Conservation (phyloP, 441 rosid genomes). For the Isatis lusitanica region DNA sequence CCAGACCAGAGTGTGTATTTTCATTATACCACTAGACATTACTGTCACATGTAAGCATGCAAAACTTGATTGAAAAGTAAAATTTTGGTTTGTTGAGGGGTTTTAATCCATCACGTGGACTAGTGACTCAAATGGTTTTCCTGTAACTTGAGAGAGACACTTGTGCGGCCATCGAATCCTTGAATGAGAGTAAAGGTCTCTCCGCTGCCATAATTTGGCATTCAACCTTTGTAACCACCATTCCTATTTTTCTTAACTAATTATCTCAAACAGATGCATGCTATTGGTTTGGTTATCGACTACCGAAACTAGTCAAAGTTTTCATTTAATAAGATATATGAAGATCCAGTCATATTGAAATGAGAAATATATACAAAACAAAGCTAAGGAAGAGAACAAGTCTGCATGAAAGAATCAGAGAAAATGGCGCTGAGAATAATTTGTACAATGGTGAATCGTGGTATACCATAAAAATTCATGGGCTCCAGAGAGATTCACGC, state of each 20-base stretch:
- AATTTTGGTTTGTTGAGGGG: not conserved
- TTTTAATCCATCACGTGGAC: not conserved
- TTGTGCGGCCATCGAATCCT: not conserved
- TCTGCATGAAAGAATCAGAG: conserved; percentile 30
- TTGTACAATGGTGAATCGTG: not conserved
- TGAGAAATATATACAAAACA: not conserved
- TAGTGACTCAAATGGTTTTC: not conserved
- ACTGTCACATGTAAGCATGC: not conserved
- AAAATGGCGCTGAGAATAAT: conserved; percentile 23
- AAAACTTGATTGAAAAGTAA: not conserved
- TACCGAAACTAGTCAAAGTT: not conserved
- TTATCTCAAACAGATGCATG: not conserved
- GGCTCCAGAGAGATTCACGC: conserved; percentile 34
- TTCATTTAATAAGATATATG: not conserved
- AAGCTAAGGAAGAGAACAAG: not conserved
- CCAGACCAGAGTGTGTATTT: not conserved
- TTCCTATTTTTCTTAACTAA: not conserved
- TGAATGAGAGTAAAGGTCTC: not conserved
- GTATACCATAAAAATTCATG: conserved; percentile 4
- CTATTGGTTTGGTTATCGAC: conserved; percentile 1
- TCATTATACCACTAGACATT: not conserved
- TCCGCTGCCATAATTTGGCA: not conserved
- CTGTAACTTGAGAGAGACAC: not conserved
- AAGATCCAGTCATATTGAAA: not conserved
- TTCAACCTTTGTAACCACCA: not conserved